Evolutionary conservation across 345 rosid genomes (phyloP).

Genomic region (Salix exigua): DNA sequence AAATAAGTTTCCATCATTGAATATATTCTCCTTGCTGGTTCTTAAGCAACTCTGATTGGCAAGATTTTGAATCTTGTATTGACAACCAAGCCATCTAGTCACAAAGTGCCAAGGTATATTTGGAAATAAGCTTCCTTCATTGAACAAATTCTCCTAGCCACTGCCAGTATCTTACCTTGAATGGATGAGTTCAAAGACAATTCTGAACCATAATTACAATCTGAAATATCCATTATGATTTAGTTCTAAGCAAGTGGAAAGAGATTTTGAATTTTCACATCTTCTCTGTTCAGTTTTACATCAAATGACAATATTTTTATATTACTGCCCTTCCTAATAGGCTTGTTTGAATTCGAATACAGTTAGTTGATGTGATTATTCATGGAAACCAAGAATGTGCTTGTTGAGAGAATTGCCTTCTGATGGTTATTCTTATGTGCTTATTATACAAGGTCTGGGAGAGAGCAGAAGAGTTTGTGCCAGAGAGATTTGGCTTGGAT

Average conservation of each 20-base stretch:
- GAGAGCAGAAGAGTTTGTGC: constrained; percentile 80
- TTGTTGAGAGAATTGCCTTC: background rate
- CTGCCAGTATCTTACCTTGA: too few relatives aligned
- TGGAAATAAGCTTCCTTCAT: background rate
- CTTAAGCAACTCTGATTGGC: too few relatives aligned
- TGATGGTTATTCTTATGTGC: background rate
- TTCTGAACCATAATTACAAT: background rate
- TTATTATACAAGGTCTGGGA: constrained; percentile 77
- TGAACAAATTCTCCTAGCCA: too few relatives aligned
- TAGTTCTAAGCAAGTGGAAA: background rate
- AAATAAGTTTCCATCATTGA: too few relatives aligned
- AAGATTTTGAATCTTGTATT: too few relatives aligned
- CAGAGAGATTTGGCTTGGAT: constrained; percentile 75
- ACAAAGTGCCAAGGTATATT: too few relatives aligned
- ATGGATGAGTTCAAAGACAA: background rate
- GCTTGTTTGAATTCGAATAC: background rate
- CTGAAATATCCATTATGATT: background rate
- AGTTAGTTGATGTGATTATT: background rate
- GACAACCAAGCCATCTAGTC: too few relatives aligned
- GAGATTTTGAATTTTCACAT: background rate
- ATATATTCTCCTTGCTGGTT: too few relatives aligned
- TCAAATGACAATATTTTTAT: background rate
- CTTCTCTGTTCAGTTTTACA: background rate
- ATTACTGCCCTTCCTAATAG: background rate
- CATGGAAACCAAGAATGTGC: background rate